Evolutionary conservation across 768 basidiomycete species (phyloP).

Genomic region (Phlebiopsis flavidoalba): DNA sequence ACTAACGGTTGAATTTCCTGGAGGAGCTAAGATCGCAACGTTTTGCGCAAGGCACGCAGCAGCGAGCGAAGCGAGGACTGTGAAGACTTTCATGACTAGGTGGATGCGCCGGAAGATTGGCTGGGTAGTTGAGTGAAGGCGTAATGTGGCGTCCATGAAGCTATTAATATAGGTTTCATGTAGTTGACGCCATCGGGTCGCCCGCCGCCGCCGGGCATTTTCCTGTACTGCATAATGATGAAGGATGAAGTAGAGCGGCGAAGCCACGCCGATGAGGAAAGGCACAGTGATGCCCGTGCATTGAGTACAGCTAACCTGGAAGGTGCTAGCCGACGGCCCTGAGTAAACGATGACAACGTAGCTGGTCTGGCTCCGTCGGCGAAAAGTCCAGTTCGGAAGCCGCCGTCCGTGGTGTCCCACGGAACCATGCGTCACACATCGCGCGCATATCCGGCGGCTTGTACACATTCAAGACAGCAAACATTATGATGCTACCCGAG

Average conservation of each 20-base stretch:
- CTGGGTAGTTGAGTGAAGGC: not conserved
- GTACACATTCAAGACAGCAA: too few relatives aligned
- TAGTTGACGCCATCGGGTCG: not conserved
- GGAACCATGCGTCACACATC: not conserved
- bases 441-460: too few relatives aligned
- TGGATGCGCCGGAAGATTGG: not conserved
- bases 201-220: not conserved
- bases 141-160: not conserved
- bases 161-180: not conserved
- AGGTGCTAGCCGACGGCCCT: not conserved
- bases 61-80: constrained; percentile 17
- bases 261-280: not conserved
- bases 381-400: not conserved
- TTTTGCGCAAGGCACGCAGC: constrained; percentile 24
- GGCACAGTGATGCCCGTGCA: not conserved
- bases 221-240: not conserved
- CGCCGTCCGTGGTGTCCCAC: not conserved
- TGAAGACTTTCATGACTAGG: constrained; percentile 14
- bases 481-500: too few relatives aligned
- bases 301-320: not conserved
- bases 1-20: constrained; percentile 15
- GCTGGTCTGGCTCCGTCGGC: not conserved
- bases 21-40: constrained; percentile 28
- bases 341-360: not conserved
- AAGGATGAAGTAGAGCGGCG: not conserved